A percentile compares a stretch with the other conserved stretches of the same genome.
phyloP scores from a whole-genome alignment of 2,329 filamentous ascomycete genomes.

The Fusarium sororula region DNA sequence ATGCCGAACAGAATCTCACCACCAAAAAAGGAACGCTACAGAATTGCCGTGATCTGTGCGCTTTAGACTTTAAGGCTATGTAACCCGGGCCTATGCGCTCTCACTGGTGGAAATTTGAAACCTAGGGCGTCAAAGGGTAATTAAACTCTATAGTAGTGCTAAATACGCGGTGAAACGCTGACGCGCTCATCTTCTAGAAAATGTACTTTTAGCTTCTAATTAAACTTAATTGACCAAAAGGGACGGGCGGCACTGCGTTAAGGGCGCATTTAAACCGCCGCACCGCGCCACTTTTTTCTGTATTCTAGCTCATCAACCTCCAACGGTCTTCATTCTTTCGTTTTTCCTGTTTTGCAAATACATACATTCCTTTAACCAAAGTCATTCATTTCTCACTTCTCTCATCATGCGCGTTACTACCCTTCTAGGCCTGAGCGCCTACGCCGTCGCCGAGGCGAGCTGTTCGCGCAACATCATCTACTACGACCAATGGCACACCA shows the following conservation, averaged over 20 bases:
- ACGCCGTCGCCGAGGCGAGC: constrained; percentile 11
- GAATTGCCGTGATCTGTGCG: constrained; percentile 11
- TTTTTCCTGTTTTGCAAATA: neutral
- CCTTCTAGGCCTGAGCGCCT: neutral
- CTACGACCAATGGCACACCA: constrained; percentile 57
- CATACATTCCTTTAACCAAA: neutral
- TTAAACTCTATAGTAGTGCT: neutral
- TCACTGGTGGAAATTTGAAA: neutral
- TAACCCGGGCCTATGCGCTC: neutral
- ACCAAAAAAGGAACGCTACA: neutral
- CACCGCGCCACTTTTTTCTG: neutral
- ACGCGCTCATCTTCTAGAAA: neutral
- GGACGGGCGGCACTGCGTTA: neutral
- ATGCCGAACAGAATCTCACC: neutral
- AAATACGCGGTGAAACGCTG: too few species aligned
- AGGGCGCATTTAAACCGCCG: neutral
- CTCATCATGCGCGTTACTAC: constrained; percentile 1
- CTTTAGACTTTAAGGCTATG: constrained; percentile 8
- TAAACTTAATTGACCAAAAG: constrained; percentile 4
- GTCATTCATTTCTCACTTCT: neutral
- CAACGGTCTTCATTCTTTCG: neutral
- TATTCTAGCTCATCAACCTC: neutral
- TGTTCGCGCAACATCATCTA: constrained; percentile 53
- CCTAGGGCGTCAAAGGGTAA: neutral
- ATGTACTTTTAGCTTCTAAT: neutral